phyloP scores from a whole-genome alignment of 768 basidiomycete species.

The Tephrocybe rancida region DNA sequence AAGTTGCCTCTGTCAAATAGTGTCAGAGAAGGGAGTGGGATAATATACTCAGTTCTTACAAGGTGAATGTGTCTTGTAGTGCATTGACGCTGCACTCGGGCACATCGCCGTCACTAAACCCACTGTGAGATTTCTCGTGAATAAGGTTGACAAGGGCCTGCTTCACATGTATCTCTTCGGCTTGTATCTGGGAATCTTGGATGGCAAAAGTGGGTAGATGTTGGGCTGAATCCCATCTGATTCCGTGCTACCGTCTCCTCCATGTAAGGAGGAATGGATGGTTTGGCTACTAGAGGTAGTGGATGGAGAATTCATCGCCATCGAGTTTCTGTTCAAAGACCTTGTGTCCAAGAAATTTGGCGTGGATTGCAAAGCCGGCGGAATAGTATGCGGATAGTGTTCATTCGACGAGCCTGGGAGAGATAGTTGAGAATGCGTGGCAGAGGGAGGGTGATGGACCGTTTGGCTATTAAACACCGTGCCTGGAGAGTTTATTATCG shows the following conservation, averaged over 20 bases:
- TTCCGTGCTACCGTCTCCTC: too few relatives aligned
- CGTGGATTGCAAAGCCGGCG: too few relatives aligned
- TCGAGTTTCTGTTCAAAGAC: too few relatives aligned
- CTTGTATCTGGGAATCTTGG: conserved; percentile 3
- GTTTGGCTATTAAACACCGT: conserved; percentile 3
- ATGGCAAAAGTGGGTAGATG: neutral
- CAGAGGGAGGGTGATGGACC: neutral
- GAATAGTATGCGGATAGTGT: too few relatives aligned
- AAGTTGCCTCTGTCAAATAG: conserved; percentile 1
- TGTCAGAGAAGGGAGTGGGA: too few relatives aligned
- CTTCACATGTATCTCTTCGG: conserved; percentile 2
- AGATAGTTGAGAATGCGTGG: neutral
- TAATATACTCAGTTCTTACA: neutral
- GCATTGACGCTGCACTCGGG: neutral
- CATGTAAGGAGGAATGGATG: too few relatives aligned
- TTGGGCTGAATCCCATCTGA: neutral
- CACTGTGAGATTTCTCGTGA: neutral
- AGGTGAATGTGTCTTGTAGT: neutral
- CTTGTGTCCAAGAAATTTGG: too few relatives aligned
- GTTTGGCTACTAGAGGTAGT: too few relatives aligned
- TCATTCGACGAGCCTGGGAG: too few relatives aligned
- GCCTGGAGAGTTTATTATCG: neutral
- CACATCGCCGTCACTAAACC: neutral
- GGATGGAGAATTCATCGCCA: too few relatives aligned
- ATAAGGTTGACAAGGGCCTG: neutral